phyloP scores from a whole-genome alignment of 1,284 basidiomycete genomes.

The Thecaphora thlaspeos region DNA sequence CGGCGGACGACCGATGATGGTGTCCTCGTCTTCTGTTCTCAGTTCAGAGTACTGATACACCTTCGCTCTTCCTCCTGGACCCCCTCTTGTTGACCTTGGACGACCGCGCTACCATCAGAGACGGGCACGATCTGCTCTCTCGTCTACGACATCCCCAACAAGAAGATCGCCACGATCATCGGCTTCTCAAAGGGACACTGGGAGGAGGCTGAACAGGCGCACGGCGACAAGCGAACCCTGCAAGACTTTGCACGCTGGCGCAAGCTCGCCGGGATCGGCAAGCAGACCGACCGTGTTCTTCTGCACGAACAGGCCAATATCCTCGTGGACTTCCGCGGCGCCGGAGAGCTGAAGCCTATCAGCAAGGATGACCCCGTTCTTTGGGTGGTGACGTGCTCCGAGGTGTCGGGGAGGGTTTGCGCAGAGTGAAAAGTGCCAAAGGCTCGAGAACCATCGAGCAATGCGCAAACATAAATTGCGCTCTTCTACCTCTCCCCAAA shows the following conservation, averaged over 20 bases:
- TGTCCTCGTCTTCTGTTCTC: too few relatives aligned
- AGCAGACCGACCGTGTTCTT: conserved; percentile 44
- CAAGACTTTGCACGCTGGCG: conserved; percentile 54
- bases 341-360: conserved; percentile 50
- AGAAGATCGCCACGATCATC: conserved; percentile 53
- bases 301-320: conserved; percentile 56
- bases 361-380: conserved; percentile 40
- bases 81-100: too few relatives aligned
- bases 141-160: conserved; percentile 47
- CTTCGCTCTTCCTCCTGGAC: not conserved
- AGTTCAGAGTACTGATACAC: too few relatives aligned
- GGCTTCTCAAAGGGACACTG: conserved; percentile 56
- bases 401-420: too few relatives aligned
- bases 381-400: too few relatives aligned
- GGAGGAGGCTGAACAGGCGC: conserved; percentile 47
- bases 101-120: conserved; percentile 15
- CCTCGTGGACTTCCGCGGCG: conserved; percentile 42
- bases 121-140: conserved; percentile 56
- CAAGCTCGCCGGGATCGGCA: conserved; percentile 48
- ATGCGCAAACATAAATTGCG: too few relatives aligned
- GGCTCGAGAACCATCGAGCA: too few relatives aligned
- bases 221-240: conserved; percentile 56
- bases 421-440: too few relatives aligned
- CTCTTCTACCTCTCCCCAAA: too few relatives aligned
- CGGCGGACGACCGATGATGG: too few relatives aligned